Evolutionary conservation across 306 rosid genomes (phyloP).

Genomic region (Trifolium subterraneum): DNA sequence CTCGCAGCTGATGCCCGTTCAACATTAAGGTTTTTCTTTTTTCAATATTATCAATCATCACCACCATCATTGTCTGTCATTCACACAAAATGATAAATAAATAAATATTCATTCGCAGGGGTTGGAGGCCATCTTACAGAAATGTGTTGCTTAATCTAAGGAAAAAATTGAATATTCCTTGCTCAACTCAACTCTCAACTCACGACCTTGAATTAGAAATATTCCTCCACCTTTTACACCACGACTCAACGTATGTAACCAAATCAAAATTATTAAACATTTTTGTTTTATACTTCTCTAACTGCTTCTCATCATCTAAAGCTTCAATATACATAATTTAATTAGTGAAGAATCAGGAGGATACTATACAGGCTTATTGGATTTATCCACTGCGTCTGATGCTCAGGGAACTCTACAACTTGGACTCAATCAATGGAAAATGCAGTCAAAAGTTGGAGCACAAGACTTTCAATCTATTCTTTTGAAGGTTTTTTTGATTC

Average conservation of each 20-base stretch:
- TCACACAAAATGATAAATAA: too few relatives aligned
- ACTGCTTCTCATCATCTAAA: conserved; percentile 39
- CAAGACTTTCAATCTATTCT: conserved; percentile 68
- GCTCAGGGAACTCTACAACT: conserved; percentile 61
- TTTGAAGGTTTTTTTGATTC: conserved; percentile 61
- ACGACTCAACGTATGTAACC: conserved; percentile 50
- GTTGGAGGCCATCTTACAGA: conserved; percentile 97
- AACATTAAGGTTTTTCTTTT: conserved; percentile 63
- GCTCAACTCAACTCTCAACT: conserved; percentile 76
- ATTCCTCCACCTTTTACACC: conserved; percentile 84
- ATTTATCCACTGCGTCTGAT: conserved; percentile 46
- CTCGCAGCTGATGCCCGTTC: conserved; percentile 95
- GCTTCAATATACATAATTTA: conserved; percentile 38
- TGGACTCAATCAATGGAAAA: conserved; percentile 80
- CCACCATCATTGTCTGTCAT: too few relatives aligned
- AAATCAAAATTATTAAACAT: not conserved
- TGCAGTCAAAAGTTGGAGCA: conserved; percentile 69
- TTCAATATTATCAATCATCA: not conserved
- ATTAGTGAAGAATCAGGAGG: conserved; percentile 69
- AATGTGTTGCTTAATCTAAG: conserved; percentile 81
- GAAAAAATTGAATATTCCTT: conserved; percentile 68
- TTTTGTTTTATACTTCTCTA: not conserved
- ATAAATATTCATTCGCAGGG: conserved; percentile 51
- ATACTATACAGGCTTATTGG: conserved; percentile 46
- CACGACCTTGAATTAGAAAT: conserved; percentile 93